Conservation (phyloP, 2,329 filamentous ascomycete species). For the Colletotrichum limetticola region DNA sequence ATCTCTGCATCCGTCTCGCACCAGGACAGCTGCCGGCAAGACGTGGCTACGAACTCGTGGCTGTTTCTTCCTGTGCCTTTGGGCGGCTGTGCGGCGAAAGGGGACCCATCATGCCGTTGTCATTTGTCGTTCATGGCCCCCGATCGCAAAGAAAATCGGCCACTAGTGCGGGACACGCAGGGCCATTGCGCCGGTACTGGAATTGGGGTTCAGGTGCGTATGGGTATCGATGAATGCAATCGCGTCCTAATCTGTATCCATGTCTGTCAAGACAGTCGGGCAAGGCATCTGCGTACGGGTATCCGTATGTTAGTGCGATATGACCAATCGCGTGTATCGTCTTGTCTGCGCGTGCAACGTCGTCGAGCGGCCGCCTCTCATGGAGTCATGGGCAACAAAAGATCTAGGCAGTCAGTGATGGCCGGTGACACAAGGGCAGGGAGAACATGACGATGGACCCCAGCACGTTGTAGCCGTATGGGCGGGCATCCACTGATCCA, state of each 20-base stretch:
- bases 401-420: neutral
- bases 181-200: neutral
- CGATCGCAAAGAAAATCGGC: slow-evolving; percentile 22
- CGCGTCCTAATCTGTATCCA: neutral
- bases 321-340: neutral
- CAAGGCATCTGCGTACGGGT: too few relatives aligned
- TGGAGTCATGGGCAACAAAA: neutral
- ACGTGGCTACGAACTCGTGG: neutral
- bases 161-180: slow-evolving; percentile 18
- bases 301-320: neutral
- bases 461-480: neutral
- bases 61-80: neutral
- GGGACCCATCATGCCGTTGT: neutral
- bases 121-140: slow-evolving; percentile 19
- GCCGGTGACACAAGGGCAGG: neutral
- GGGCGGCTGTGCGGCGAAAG: too few relatives aligned
- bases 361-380: too few relatives aligned
- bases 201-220: neutral
- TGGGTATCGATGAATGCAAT: neutral
- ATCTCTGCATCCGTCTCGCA: neutral
- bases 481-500: neutral
- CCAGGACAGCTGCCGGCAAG: neutral
- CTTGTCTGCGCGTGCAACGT: neutral
- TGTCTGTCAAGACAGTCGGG: neutral
- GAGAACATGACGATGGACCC: neutral